phyloP scores from a whole-genome alignment of 192 early-diverging fungal species.

The Coemansia umbellata region DNA sequence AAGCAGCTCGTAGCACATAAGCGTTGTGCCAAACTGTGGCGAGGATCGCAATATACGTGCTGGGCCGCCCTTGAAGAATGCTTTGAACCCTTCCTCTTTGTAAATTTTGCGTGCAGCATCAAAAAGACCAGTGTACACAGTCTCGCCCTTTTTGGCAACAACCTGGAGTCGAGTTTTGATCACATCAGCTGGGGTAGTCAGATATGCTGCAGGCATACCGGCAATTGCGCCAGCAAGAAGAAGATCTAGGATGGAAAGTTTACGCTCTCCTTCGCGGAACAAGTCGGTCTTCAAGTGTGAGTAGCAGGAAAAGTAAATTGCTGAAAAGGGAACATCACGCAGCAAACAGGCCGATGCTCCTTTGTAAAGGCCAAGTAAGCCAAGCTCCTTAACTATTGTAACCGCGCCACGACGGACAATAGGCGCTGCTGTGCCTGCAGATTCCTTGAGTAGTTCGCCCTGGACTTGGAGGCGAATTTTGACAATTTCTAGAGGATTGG shows the following conservation, averaged over 20 bases:
- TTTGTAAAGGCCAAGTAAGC: conserved; percentile 91
- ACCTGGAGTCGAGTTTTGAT: conserved; percentile 98
- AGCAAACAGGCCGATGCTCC: conserved; percentile 90
- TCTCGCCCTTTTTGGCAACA: conserved; percentile 83
- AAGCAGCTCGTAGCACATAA: conserved; percentile 88
- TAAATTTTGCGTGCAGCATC: conserved; percentile 88
- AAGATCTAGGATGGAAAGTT: conserved; percentile 55
- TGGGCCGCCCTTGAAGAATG: conserved; percentile 96
- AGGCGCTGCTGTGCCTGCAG: conserved; percentile 30
- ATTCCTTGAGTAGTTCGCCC: conserved; percentile 62
- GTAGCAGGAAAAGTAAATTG: conserved; percentile 96
- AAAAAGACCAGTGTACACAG: conserved; percentile 76
- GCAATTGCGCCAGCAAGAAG: conserved; percentile 88
- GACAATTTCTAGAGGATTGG: conserved; percentile 97
- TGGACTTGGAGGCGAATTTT: conserved; percentile 95
- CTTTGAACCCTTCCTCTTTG: conserved; percentile 85
- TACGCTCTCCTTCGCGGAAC: conserved; percentile 82
- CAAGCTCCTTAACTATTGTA: conserved; percentile 84
- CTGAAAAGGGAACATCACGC: conserved; percentile 95
- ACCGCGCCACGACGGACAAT: conserved; percentile 68
- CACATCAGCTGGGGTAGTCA: conserved; percentile 96
- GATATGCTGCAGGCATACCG: conserved; percentile 93
- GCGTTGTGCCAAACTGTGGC: conserved; percentile 97
- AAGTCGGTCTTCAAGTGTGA: conserved; percentile 94
- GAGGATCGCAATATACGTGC: conserved; percentile 89